phyloP scores from a whole-genome alignment of 345 rosid genomes.

The Melastoma malabathricum region DNA sequence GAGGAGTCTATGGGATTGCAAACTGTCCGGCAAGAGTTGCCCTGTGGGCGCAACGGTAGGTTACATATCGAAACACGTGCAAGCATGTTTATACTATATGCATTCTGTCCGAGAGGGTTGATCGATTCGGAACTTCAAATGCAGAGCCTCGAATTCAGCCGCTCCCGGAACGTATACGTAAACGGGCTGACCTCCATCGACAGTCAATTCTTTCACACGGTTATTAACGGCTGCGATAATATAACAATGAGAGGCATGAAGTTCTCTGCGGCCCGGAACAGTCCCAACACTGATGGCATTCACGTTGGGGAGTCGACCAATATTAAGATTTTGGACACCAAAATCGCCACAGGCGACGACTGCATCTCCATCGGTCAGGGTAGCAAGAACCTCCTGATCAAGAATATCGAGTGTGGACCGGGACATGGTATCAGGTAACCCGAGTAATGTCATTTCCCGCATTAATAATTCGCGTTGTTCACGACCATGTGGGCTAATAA shows the following conservation, averaged over 20 bases:
- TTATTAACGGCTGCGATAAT: constrained; percentile 14
- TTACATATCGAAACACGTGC: too few species aligned
- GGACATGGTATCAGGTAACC: constrained; percentile 29
- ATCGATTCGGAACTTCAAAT: background rate
- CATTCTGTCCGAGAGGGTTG: background rate
- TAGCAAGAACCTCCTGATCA: constrained; percentile 17
- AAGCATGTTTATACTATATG: background rate
- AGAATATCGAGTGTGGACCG: constrained; percentile 21
- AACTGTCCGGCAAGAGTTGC: constrained; percentile 18
- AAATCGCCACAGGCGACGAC: constrained; percentile 26
- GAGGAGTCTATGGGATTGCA: constrained; percentile 45
- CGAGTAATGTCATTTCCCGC: too few species aligned
- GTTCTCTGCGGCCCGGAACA: constrained; percentile 15
- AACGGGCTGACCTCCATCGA: constrained; percentile 18
- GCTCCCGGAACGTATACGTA: constrained; percentile 14
- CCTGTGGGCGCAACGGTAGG: constrained; percentile 27
- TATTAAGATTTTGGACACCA: constrained; percentile 17
- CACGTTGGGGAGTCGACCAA: constrained; percentile 12
- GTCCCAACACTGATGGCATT: constrained; percentile 29
- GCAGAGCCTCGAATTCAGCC: constrained; percentile 14
- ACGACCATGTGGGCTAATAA: background rate
- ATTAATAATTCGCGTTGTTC: background rate
- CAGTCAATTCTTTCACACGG: constrained; percentile 24
- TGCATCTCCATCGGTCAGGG: constrained; percentile 28
- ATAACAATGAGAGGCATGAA: constrained; percentile 13